Conservation (phyloP, 371 early-diverging fungal species). For the Mortierella sp. region DNA sequence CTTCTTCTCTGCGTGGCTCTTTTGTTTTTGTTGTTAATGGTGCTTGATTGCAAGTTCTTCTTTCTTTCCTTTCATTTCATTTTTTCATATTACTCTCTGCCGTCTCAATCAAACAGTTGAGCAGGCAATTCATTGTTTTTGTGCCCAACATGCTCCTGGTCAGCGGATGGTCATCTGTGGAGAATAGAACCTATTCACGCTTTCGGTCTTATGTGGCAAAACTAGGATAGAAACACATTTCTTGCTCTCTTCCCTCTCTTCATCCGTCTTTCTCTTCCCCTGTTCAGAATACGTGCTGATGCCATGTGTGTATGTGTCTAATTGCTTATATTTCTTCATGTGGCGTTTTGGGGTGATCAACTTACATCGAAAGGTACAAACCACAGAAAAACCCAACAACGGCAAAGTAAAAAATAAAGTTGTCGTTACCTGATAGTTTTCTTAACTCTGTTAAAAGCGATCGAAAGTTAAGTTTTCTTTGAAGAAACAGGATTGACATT, state of each 20-base stretch:
- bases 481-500: not conserved
- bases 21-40: not conserved
- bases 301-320: not conserved
- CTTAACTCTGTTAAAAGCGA: not conserved
- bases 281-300: not conserved
- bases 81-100: not conserved
- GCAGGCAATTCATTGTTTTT: no score
- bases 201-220: no score
- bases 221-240: no score
- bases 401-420: not conserved
- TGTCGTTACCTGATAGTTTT: not conserved
- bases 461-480: slow-evolving; percentile 2
- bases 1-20: not conserved
- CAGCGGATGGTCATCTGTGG: no score
- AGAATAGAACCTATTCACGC: no score
- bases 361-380: not conserved
- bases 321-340: not conserved
- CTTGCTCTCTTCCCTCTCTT: no score
- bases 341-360: slow-evolving; percentile 2
- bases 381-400: not conserved
- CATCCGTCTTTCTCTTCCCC: not conserved
- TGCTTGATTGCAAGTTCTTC: not conserved
- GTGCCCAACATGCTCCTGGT: no score
- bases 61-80: not conserved
- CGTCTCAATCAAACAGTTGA: no score